Evolutionary conservation across 805 yeast genomes (phyloP).

Genomic region (Jamesozyma piceae): DNA sequence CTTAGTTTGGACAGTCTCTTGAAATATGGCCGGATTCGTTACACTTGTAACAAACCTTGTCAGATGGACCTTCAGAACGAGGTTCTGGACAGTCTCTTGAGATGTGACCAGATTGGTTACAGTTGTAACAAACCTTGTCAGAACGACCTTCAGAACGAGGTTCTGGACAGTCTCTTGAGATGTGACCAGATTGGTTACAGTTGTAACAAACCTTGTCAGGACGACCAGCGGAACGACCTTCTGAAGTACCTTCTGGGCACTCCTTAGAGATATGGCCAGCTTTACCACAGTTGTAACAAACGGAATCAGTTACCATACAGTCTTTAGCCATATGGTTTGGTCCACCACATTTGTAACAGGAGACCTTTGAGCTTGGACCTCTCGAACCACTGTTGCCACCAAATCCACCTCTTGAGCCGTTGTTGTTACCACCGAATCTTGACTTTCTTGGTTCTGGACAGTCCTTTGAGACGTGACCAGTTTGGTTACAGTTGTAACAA

Average conservation of each 20-base stretch:
- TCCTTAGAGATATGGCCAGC: conserved; percentile 84
- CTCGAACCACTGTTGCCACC: no score
- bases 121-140: conserved; percentile 40
- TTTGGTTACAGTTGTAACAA: conserved; percentile 70
- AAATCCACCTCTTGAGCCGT: conserved; percentile 5
- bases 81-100: conserved; percentile 63
- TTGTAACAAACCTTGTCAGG: conserved; percentile 67
- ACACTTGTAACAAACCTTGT: conserved; percentile 40
- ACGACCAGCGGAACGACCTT: conserved; percentile 77
- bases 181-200: conserved; percentile 72
- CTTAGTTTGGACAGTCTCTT: conserved; percentile 48
- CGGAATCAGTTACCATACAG: conserved; percentile 65
- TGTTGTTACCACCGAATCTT: conserved; percentile 10
- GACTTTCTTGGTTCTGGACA: conserved; percentile 45
- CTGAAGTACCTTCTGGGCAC: conserved; percentile 48
- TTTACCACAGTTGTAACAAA: conserved; percentile 90
- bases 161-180: conserved; percentile 65
- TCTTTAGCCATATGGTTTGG: conserved; percentile 91
- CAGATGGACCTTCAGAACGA: conserved; percentile 44
- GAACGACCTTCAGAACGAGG: conserved; percentile 43
- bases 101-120: conserved; percentile 67
- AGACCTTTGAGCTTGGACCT: conserved; percentile 23
- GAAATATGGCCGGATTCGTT: conserved; percentile 75
- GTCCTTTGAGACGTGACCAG: conserved; percentile 76
- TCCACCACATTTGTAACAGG: conserved; percentile 87